These are phyloP conservation scores for Akanthomyces muscarius DNA, from an alignment of 2,329 filamentous ascomycete species.

Conservation along the genomic window DNA sequence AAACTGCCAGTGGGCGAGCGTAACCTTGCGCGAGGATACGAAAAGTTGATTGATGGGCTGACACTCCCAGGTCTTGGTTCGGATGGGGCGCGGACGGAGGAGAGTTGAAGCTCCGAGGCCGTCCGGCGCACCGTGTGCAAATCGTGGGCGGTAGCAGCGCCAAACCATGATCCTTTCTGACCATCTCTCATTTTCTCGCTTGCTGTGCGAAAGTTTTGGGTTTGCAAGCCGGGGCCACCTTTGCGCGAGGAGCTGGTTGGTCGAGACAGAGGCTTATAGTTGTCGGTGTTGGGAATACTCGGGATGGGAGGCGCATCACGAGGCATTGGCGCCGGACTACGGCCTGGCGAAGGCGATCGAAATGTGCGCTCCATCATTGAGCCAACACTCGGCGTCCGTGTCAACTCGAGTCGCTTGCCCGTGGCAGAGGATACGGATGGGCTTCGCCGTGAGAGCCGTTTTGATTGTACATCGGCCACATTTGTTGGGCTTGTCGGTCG, in stretches of 20 bases:
- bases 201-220: slow-evolving; percentile 48
- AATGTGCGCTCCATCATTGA: slow-evolving; percentile 92
- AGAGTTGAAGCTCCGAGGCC: slow-evolving; percentile 37
- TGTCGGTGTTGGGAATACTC: slow-evolving; percentile 55
- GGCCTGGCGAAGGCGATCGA: slow-evolving; percentile 64
- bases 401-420: slow-evolving; percentile 48
- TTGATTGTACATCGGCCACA: slow-evolving; percentile 81
- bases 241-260: slow-evolving; percentile 23
- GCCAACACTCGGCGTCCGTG: slow-evolving; percentile 64
- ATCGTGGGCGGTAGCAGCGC: slow-evolving; percentile 40
- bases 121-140: slow-evolving; percentile 42
- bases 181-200: slow-evolving; percentile 47
- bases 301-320: slow-evolving; percentile 70
- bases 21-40: slow-evolving; percentile 48
- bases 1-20: slow-evolving; percentile 31
- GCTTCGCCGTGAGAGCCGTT: slow-evolving; percentile 71
- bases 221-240: slow-evolving; percentile 40
- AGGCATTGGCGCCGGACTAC: slow-evolving; percentile 37
- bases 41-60: slow-evolving; percentile 56
- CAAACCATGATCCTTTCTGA: slow-evolving; percentile 46
- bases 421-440: slow-evolving; percentile 66
- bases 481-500: slow-evolving; percentile 73
- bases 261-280: slow-evolving; percentile 24
- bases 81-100: slow-evolving; percentile 25
- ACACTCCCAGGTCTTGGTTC: slow-evolving; percentile 40